Percentiles rank a stretch among this genome's conserved stretches.
Conservation (phyloP, 1,139 yeast species). For the Kodamaea sp. region DNA sequence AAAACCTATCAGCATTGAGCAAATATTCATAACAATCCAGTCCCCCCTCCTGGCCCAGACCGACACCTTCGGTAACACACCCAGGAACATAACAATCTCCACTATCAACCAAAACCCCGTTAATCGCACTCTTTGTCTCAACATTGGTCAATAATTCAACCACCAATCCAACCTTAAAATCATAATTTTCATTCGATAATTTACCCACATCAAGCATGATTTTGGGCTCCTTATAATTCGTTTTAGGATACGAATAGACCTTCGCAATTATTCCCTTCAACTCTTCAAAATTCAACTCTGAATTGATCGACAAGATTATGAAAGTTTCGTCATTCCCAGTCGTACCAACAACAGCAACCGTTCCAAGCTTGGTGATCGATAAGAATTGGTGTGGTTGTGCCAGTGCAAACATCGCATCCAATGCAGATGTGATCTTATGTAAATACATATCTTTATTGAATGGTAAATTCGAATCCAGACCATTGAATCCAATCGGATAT, state of each 20-base stretch:
- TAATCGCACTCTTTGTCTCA: constrained; percentile 15
- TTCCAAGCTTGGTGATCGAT: constrained; percentile 42
- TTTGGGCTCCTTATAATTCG: constrained; percentile 17
- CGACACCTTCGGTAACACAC: constrained; percentile 3
- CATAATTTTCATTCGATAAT: constrained; percentile 18
- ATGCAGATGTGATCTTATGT: constrained; percentile 30
- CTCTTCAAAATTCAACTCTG: constrained; percentile 15
- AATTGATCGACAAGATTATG: constrained; percentile 27
- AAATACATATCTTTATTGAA: constrained; percentile 22
- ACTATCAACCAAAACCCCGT: constrained; percentile 40
- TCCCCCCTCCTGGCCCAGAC: no score
- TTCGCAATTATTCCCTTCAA: constrained; percentile 16
- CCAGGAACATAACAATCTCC: constrained; percentile 30
- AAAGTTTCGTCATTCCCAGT: constrained; percentile 45
- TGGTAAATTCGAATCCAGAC: constrained; percentile 20
- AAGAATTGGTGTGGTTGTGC: constrained; percentile 40
- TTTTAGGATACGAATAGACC: constrained; percentile 19
- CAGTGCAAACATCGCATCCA: constrained; percentile 42
- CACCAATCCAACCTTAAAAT: constrained; percentile 15
- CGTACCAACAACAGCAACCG: constrained; percentile 44
- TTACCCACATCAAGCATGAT: constrained; percentile 32
- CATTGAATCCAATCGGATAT: constrained; percentile 41
- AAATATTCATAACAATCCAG: constrained; percentile 17
- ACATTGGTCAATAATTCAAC: constrained; percentile 13
- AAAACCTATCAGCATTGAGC: constrained; percentile 27